Evolutionary conservation across 2,329 filamentous ascomycete genomes (phyloP), one percentile per base, ranked within the genome.

Genomic region (Akanthomyces muscarius): DNA sequence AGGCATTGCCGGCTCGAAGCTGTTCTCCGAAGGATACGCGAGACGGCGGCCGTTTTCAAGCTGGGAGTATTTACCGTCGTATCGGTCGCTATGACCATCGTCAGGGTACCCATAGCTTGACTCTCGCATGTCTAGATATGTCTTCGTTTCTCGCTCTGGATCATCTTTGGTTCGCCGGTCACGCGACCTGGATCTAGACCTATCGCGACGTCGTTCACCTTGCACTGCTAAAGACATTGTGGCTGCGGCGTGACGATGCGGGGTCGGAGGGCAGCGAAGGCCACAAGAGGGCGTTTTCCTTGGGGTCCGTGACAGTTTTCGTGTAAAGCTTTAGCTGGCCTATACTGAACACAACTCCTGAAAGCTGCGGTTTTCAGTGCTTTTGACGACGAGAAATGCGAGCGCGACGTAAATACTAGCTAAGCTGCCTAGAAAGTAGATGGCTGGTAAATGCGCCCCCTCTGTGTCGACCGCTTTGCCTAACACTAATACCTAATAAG

Each of bases 161-260:
- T 74, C 71, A 42, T 73, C 71, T 54, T 65, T 70, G n/a, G 71
- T 66, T 52, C 74, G 74, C 36, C 71, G 70, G 63, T 74, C 73
- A 65, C 74, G 71, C 74, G 79, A 69, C 71, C 76, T 53, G 74
- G 83, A 85, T 59, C 78, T 76, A 58, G 81, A 81, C 60, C 81
- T 81, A 55, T 75, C 78, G 61, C 79, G 78, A 52, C 77, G 76
- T 55, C 74, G 72, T 63, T 71, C 71, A 62, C 79, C 78, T 64
- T 81, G 79, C 60, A 83, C 78, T 62, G 77, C 75, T 51, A 84
- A 75, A 68, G 83, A 84, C 83, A 85, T 86, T 69, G 64, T 68
- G 59, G 25, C 18, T 8, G 48, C 33, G 41, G 41, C 51, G 52
- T 41, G 57, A 13, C 21, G 18, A 44, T 28, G 48, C 36, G 33